Conservation (phyloP, 352 stramenopile species). For the Phytophthora agathidicida region DNA sequence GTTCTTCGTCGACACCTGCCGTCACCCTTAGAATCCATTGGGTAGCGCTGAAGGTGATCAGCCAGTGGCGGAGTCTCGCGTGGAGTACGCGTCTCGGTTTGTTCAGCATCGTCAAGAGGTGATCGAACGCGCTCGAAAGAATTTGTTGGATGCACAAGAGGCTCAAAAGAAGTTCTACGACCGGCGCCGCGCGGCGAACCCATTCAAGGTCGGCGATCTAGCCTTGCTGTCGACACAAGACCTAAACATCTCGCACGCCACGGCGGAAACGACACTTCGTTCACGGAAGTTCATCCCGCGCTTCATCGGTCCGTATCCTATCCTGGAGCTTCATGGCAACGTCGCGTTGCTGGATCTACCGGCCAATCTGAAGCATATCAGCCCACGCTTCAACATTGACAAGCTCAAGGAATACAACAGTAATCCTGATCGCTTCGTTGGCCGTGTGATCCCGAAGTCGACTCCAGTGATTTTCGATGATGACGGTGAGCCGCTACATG, state of each 20-base stretch:
- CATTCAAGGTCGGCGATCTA: constrained; percentile 3
- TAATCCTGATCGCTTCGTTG: background rate
- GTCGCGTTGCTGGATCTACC: constrained; percentile 5
- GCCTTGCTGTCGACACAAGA: constrained; percentile 2
- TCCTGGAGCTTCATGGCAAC: constrained; percentile 1
- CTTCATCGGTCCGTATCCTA: too few relatives aligned
- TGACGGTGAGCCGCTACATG: constrained; percentile 1
- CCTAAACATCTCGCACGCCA: constrained; percentile 6
- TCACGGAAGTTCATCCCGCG: background rate
- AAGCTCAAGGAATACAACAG: constrained; percentile 16
- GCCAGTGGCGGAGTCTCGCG: background rate
- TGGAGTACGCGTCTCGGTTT: constrained; percentile 8
- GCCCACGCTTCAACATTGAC: constrained; percentile 14
- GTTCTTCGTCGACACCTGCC: too few relatives aligned
- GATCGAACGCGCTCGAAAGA: background rate
- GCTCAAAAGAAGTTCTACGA: constrained; percentile 13
- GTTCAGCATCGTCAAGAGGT: constrained; percentile 5
- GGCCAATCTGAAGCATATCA: constrained; percentile 2
- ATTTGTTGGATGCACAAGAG: constrained; percentile 7
- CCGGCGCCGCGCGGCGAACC: background rate
- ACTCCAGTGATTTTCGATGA: constrained; percentile 5
- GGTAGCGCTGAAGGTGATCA: background rate
- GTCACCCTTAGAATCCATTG: background rate
- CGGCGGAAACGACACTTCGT: background rate
- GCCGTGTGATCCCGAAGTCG: constrained; percentile 10